Base-by-base conservation (phyloP, 306 rosid species). In the Potentilla sterilis region DNA sequence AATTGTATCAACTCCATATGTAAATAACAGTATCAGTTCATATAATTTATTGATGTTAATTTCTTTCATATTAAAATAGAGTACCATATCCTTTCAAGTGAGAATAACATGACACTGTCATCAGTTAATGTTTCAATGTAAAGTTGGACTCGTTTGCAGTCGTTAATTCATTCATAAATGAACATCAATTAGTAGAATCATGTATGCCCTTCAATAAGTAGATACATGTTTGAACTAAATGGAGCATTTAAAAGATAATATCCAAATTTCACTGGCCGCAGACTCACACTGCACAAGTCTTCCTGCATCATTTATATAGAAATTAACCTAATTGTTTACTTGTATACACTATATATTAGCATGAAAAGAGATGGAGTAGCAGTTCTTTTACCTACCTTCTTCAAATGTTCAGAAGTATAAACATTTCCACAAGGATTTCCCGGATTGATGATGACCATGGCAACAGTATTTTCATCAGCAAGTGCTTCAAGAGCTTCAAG, bases 351-450 rank as follows among this genome's bases (percentile, higher is more conserved):
- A 35, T 6, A 6, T 41, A 41, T 37, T 35, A 63, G 44, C 68
- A 7, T 15, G 24, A 35, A 63, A 62, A 10, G 40, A 61, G 6
- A 35, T 9, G 5, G 10, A 7, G 22, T 63, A 35, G 38, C 5
- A 22, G 3, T 62, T 2, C 12, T 38, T 49, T 32, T 8, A 24
- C 37, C 2, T 48, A 80, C 84, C 80, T 84, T 70, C n/a, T 74
- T 55, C 75, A 84, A 55, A 49, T 80, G 82, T 14, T 77, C 72
- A 43, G 57, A 42, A 1, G 62, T 52, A 64, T 74, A 84, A 69
- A 84, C 82, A 78, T n/a, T 77, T 32, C 85, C 85, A 75, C 76
- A 74, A 49, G 85, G 82, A 78, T 84, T 81, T 10, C 80, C 83
- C 3, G 87, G 87, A 66, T 80, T 77, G 21, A 80, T 74, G 69